Percentiles rank a stretch among this genome's conserved stretches.
phyloP scores from a whole-genome alignment of 192 early-diverging fungal species.

The Entomortierella parvispora region DNA sequence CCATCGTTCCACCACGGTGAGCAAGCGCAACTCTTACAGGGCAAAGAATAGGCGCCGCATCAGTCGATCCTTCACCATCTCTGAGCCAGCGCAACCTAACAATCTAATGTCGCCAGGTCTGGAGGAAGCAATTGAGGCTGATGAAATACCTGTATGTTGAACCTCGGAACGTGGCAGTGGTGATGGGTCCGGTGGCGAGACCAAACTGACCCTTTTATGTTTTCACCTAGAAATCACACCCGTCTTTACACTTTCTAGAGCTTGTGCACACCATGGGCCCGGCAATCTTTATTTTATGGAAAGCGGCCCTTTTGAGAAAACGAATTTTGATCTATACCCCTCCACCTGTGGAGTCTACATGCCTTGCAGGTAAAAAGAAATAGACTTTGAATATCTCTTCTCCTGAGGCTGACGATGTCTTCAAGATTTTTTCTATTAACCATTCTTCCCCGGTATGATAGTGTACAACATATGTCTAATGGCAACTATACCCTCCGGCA shows the following conservation, averaged over 20 bases:
- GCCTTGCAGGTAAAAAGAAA: constrained; percentile 55
- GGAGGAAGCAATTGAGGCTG: constrained; percentile 5
- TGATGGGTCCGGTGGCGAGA: no score
- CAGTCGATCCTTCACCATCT: constrained; percentile 46
- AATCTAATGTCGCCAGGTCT: background rate
- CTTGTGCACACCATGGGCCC: constrained; percentile 61
- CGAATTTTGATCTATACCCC: constrained; percentile 60
- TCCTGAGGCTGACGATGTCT: background rate
- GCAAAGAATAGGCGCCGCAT: constrained; percentile 21
- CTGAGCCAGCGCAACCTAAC: constrained; percentile 19
- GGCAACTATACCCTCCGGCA: constrained; percentile 45
- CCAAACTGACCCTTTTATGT: no score
- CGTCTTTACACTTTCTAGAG: constrained; percentile 53
- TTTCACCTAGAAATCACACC: constrained; percentile 45
- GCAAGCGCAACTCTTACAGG: constrained; percentile 29
- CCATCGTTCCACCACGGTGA: constrained; percentile 6
- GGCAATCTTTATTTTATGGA: constrained; percentile 64
- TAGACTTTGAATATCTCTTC: background rate
- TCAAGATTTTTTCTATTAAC: background rate
- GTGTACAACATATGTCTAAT: constrained; percentile 62
- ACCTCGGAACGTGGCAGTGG: no score
- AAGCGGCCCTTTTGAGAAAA: constrained; percentile 58
- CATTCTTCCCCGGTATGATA: constrained; percentile 4
- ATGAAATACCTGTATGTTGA: constrained; percentile 29
- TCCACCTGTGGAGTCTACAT: constrained; percentile 57